Evolutionary conservation across 129 eudicot genomes (phyloP).

Genomic region (Gnaphalium uliginosum): DNA sequence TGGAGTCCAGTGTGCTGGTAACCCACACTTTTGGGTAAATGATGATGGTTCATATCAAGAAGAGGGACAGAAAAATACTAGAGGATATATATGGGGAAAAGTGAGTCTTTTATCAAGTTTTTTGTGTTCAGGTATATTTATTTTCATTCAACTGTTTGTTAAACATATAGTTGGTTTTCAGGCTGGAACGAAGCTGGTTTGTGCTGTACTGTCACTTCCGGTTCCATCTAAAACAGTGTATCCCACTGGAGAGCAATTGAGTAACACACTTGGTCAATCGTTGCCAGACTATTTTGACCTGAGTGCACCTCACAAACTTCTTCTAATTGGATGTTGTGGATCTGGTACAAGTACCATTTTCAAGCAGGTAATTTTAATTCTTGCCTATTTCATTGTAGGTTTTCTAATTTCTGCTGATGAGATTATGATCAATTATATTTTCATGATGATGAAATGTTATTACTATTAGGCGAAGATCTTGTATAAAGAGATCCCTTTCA

Average conservation of each 20-base stretch:
- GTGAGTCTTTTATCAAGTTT: constrained; percentile 36
- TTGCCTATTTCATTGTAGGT: background rate
- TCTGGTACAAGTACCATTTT: constrained; percentile 96
- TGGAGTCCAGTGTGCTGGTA: constrained; percentile 99
- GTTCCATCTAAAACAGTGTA: constrained; percentile 72
- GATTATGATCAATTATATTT: background rate
- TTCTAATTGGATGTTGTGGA: constrained; percentile 82
- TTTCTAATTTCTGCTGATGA: background rate
- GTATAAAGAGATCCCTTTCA: constrained; percentile 77
- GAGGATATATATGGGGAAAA: constrained; percentile 99
- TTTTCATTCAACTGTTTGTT: constrained; percentile 12
- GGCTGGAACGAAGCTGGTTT: constrained; percentile 95
- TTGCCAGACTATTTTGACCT: constrained; percentile 73
- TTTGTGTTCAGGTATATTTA: background rate
- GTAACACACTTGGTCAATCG: constrained; percentile 44
- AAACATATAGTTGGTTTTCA: constrained; percentile 30
- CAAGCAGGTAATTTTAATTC: constrained; percentile 65
- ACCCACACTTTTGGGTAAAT: constrained; percentile 99
- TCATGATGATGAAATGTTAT: constrained; percentile 5
- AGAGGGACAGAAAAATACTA: constrained; percentile 97
- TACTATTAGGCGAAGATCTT: constrained; percentile 75
- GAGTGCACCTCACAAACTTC: constrained; percentile 64
- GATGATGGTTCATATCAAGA: constrained; percentile 99
- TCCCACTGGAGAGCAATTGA: constrained; percentile 64
- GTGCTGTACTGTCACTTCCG: constrained; percentile 92